Base-by-base conservation (phyloP, 306 rosid species). In the Prunus mira region DNA sequence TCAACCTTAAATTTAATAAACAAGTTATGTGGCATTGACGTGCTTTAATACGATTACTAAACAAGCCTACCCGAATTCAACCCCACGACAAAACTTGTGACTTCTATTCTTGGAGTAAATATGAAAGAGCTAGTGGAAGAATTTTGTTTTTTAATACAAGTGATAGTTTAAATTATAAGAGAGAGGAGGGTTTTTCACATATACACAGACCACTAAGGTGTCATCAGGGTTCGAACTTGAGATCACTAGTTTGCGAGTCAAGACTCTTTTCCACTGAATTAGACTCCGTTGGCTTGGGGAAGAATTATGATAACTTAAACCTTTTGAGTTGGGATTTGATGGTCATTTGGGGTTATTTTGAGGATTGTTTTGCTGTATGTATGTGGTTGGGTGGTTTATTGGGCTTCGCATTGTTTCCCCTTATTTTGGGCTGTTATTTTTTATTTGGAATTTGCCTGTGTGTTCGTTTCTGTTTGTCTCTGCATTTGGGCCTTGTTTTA, bases 271-370 rank as follows among this genome's bases (percentile, higher is more conserved):
- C 0, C 2, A 7, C 0, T 38, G 2, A 0, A 2, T 38, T 1
- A 0, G 2, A 6, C 9, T 0, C 7, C 9, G 0, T 38, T 38
- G 2, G 2, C 43, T 38, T 7, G 43, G 0, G 43, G 0, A 38
- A 38, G 9, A 6, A 6, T 56, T 56, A 20, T 22, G 12, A 20
- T 25, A 15, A 56, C 28, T 56, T 56, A 20, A 20, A 22, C 13
- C 27, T 56, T 54, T 56, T 1, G 5, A 56, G 20, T 20, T 56
- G 62, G 61, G 62, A 56, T 14, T 56, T 56, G 13, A 25, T 24
- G 62, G 6, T 9, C 22, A 25, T 9, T 20, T 56, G 62, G 27
- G 27, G 13, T 20, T 51, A 51, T 2, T 51, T 19, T 8, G 22
- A n/a, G 4, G 14, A 27, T 22, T 10, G 62, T 20, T 10, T 56